Base-by-base conservation (phyloP, 2,329 filamentous ascomycete genomes). In the Elsinoe perseae region DNA sequence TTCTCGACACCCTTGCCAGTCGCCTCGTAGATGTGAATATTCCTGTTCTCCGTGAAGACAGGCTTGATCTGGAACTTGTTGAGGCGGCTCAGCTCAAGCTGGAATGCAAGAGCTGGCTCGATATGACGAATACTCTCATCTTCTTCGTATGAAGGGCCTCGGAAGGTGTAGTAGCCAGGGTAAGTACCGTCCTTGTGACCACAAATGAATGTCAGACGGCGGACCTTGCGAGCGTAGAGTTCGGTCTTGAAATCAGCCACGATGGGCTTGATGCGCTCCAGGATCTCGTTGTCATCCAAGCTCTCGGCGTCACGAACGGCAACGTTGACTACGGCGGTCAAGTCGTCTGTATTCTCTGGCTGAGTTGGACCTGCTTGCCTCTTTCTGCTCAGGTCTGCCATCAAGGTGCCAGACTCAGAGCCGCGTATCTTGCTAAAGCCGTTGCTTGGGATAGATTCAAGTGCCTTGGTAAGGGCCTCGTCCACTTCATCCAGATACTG, bases 1-100 rank as follows among this genome's bases (percentile, higher is more conserved):
- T 88, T 91, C 70, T 96, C 91, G 36, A 91, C 87, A 50, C 87
- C 87, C 79, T 96, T 98, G 68, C 93, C 93, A 65, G 95, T 78
- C 63, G 89, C 93, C 78, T 97, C 91, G 74, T 97, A 98, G 59
- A 98, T 91, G 77, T 98, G 93, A 62, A 98, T 96, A 75, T 95
- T 97, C 69, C 95, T 87, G 79, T 98, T 98, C 75, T 97, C 91
- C 0, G 93, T 97, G 76, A 98, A 98, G 53, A 98, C 90, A 1
- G 93, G 92, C 77, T 91, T 95, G 75, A 97, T 95, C 76, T 90
- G 85, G 82, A 98, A 98, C 77, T 96, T 97, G 68, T 87, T 87
- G 27, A 98, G 82, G 71, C 93, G 87, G 58, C 85, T 86, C 61
- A 98, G 84, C 75, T 98, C 93, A 70, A 97, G 87, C 79, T 98